Evolutionary conservation across 2,329 filamentous ascomycete species (phyloP).

Genomic region (Monosporascus ibericus): DNA sequence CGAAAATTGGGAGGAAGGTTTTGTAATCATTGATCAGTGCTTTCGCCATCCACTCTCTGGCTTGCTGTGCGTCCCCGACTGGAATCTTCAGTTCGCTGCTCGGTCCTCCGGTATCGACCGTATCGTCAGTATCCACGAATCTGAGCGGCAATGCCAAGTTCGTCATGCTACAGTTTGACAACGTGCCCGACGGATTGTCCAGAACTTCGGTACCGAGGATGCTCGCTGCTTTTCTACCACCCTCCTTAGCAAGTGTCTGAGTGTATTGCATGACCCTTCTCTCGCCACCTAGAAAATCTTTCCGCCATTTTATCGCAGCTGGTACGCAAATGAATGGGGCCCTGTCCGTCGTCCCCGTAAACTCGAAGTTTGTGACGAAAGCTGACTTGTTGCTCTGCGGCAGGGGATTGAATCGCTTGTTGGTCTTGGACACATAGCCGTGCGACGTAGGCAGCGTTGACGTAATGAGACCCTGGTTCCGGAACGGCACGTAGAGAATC

Average conservation of each 20-base stretch:
- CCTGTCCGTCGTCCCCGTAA: conserved; percentile 69
- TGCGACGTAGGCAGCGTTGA: conserved; percentile 75
- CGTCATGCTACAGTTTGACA: conserved; percentile 62
- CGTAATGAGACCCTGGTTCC: conserved; percentile 70
- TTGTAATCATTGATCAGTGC: conserved; percentile 53
- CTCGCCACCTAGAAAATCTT: conserved; percentile 67
- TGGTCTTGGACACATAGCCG: conserved; percentile 54
- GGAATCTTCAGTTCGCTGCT: conserved; percentile 16
- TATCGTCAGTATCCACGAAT: conserved; percentile 16
- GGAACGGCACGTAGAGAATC: conserved; percentile 68
- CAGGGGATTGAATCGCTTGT: conserved; percentile 32
- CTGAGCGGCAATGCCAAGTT: conserved; percentile 69
- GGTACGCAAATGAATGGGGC: conserved; percentile 66
- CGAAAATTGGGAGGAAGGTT: conserved; percentile 64
- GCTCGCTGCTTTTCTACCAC: conserved; percentile 53
- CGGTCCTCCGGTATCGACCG: conserved; percentile 2
- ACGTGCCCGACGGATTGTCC: conserved; percentile 55
- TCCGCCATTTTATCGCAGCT: conserved; percentile 65
- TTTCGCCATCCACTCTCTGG: conserved; percentile 52
- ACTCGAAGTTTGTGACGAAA: conserved; percentile 70
- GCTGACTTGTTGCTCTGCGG: conserved; percentile 41
- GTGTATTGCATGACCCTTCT: conserved; percentile 60
- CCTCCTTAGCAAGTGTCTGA: conserved; percentile 55
- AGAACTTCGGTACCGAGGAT: conserved; percentile 65
- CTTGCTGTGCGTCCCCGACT: conserved; percentile 13